Conservation (phyloP, 768 basidiomycete genomes). For the Baorangia bicolor region DNA sequence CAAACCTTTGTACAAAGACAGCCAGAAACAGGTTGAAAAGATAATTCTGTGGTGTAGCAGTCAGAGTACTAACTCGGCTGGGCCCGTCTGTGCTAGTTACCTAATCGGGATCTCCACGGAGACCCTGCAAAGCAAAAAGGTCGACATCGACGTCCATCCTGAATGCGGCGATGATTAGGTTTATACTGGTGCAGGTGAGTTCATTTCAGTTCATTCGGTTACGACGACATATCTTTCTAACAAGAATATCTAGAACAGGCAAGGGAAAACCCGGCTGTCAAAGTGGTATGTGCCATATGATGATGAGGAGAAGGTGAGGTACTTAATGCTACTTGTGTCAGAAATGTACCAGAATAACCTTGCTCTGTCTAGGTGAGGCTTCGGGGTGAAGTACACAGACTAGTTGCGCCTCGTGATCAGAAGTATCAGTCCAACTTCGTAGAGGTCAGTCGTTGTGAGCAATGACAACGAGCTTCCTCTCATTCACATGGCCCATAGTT, state of each 20-base stretch:
- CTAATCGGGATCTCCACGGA: constrained; percentile 6
- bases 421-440: constrained; percentile 99
- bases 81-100: constrained; percentile 6
- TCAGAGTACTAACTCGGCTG: background rate
- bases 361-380: constrained; percentile 67
- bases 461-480: background rate
- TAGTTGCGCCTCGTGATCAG: constrained; percentile 96
- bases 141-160: background rate
- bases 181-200: constrained; percentile 91
- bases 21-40: background rate
- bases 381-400: constrained; percentile 92
- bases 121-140: background rate
- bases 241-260: constrained; percentile 73
- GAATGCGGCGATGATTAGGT: constrained; percentile 77
- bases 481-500: constrained; percentile 53
- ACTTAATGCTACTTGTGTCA: background rate
- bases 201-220: constrained; percentile 8
- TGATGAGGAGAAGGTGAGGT: constrained; percentile 92
- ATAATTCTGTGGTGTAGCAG: background rate
- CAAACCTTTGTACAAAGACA: background rate
- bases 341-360: background rate
- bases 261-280: constrained; percentile 94
- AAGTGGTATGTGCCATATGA: constrained; percentile 99
- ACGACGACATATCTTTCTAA: background rate
- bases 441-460: constrained; percentile 60